Base-by-base conservation (phyloP, 139 green algal species). In the Picochlorum sp. region DNA sequence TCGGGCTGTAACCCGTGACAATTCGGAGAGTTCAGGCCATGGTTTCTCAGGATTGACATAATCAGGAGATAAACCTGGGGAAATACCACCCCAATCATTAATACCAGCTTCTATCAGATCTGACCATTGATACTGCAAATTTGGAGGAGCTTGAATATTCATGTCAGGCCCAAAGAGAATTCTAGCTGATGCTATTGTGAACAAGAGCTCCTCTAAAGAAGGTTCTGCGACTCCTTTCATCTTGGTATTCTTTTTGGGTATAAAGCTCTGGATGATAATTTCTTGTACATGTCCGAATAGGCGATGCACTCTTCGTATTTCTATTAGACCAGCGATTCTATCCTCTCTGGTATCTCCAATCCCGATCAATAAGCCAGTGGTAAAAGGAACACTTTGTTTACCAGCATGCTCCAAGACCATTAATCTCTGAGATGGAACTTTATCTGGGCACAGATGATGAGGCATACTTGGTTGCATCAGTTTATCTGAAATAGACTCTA, bases 231-330 rank as follows among this genome's bases (percentile, higher is more conserved):
- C 25, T 29, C 35, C 29, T 12, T 59, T 70, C 86, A 95, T 94
- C 36, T 51, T 50, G 0, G 86, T 94, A 43, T 68, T 60, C 12
- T 65, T 58, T 70, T 95, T 95, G 47, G 81, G 54, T 10, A 39
- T 41, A 45, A 96, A 94, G 65, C 85, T 89, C 62, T 96, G 88
- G 4, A 96, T 72, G 59, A 96, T 94, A n/a, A 92, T 31, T 73
- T 95, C 88, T 65, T 86, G 74, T 41, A 57, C 24, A 69, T 92
- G 85, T 9, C 80, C 81, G 44, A 85, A 62, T 5, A 47, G 33
- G 1, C 32, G 7, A 53, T 93, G 76, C 24, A 83, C 40, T 3
- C 64, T 9, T 2, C 40, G 36, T 8, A 95, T 70, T 22, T 58
- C 64, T 3, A 81, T 50, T 32, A 96, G 69, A 0, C 59, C 76